Conservation (phyloP, 768 basidiomycete species). For the Mycena indigotica region DNA sequence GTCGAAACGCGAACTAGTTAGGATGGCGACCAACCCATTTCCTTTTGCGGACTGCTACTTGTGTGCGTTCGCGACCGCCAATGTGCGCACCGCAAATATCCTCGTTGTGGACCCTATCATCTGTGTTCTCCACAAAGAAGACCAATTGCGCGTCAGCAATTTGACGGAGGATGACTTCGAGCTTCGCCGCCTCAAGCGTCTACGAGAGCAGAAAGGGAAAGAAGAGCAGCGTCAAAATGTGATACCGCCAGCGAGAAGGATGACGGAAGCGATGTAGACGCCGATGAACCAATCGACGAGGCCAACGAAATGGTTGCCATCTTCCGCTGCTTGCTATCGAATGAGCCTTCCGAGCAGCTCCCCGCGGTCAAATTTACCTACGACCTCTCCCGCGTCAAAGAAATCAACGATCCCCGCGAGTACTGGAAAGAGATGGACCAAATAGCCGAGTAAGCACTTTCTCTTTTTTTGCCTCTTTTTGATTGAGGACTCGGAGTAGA, state of each 20-base stretch:
- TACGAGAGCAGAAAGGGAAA: neutral
- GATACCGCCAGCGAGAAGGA: neutral
- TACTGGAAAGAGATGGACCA: neutral
- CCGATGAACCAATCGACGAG: neutral
- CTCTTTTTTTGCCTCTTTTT: neutral
- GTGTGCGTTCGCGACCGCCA: neutral
- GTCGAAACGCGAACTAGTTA: neutral
- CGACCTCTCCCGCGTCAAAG: neutral
- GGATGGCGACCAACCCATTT: neutral
- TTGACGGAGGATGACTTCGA: neutral
- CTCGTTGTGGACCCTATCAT: neutral
- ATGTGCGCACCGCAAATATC: neutral
- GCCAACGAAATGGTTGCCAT: neutral
- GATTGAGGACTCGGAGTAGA: neutral
- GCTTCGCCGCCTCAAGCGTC: neutral
- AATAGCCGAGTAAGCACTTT: neutral
- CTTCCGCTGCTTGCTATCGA: neutral
- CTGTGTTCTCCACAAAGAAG: neutral
- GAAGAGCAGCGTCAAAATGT: neutral
- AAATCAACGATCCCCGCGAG: neutral
- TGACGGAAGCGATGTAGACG: neutral
- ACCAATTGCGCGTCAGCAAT: neutral
- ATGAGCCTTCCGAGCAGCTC: neutral
- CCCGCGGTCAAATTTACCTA: neutral
- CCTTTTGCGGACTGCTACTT: neutral